A percentile compares a stretch with the other conserved stretches of the same genome.
Conservation (phyloP, 2,329 filamentous ascomycete genomes). For the Colletotrichum acutatum region DNA sequence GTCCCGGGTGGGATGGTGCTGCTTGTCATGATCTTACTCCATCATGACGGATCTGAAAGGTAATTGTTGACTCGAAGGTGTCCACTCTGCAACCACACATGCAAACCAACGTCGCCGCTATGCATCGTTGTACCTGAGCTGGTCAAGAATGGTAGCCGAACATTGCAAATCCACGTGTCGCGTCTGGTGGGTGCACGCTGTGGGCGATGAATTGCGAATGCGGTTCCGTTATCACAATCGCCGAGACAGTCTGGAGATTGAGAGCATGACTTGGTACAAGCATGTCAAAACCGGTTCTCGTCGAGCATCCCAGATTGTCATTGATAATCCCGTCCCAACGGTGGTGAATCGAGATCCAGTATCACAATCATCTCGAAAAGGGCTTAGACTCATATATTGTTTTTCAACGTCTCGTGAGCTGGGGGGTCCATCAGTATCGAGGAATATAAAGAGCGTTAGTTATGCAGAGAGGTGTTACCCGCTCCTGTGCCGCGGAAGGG, state of each 20-base stretch:
- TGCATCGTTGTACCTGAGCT: background rate
- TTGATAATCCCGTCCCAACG: background rate
- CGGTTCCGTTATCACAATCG: background rate
- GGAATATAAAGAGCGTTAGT: background rate
- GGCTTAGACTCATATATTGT: background rate
- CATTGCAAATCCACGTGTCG: background rate
- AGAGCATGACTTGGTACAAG: background rate
- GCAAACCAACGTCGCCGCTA: background rate
- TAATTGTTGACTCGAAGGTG: background rate
- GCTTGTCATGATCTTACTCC: conserved; percentile 1
- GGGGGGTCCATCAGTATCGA: background rate
- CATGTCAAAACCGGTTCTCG: background rate
- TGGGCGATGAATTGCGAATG: background rate
- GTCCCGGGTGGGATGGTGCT: background rate
- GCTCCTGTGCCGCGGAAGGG: background rate
- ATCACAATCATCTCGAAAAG: background rate
- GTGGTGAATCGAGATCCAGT: background rate
- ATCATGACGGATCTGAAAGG: conserved; percentile 24
- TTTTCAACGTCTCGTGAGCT: conserved; percentile 2
- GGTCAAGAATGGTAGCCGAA: background rate
- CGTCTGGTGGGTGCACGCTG: background rate
- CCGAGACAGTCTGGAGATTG: background rate
- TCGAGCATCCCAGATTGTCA: background rate
- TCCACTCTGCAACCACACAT: background rate
- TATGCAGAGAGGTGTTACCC: background rate